phyloP scores from a whole-genome alignment of 192 early-diverging fungal genomes.

The Piromyces sp. region DNA sequence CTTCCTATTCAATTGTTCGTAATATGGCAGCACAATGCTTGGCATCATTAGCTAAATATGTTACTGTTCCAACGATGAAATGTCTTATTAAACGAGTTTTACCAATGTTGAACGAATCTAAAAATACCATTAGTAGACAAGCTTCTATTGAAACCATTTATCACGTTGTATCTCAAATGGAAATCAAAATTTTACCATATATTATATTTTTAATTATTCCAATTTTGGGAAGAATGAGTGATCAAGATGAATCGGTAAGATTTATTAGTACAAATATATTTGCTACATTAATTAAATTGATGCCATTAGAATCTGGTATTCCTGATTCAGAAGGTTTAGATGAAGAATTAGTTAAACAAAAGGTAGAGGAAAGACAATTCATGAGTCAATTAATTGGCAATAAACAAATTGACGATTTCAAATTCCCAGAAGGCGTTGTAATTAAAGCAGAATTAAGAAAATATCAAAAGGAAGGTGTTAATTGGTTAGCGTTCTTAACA shows the following conservation, averaged over 20 bases:
- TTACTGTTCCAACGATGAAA: conserved; percentile 58
- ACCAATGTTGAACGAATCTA: conserved; percentile 58
- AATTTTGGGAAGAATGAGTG: conserved; percentile 90
- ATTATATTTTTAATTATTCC: conserved; percentile 96
- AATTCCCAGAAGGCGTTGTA: conserved; percentile 48
- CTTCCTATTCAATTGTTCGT: conserved; percentile 55
- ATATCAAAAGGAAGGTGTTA: conserved; percentile 97
- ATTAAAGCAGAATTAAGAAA: conserved; percentile 82
- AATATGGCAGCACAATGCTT: conserved; percentile 61
- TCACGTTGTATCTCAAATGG: conserved; percentile 60
- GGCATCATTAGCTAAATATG: conserved; percentile 46
- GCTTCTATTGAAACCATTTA: conserved; percentile 73
- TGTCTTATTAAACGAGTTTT: conserved; percentile 57
- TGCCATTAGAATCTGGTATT: conserved; percentile 87
- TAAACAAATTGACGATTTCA: conserved; percentile 68
- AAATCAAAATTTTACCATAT: conserved; percentile 74
- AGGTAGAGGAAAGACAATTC: conserved; percentile 81
- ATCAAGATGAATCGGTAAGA: conserved; percentile 74
- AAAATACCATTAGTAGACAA: conserved; percentile 51
- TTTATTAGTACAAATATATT: conserved; percentile 84
- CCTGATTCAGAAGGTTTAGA: conserved; percentile 82
- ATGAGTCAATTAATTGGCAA: conserved; percentile 83
- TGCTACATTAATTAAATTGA: conserved; percentile 85
- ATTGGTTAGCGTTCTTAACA: conserved; percentile 95
- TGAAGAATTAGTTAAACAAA: conserved; percentile 52